Evolutionary conservation across 2,329 filamentous ascomycete species (phyloP).

Genomic region (Aspergillus sp.): DNA sequence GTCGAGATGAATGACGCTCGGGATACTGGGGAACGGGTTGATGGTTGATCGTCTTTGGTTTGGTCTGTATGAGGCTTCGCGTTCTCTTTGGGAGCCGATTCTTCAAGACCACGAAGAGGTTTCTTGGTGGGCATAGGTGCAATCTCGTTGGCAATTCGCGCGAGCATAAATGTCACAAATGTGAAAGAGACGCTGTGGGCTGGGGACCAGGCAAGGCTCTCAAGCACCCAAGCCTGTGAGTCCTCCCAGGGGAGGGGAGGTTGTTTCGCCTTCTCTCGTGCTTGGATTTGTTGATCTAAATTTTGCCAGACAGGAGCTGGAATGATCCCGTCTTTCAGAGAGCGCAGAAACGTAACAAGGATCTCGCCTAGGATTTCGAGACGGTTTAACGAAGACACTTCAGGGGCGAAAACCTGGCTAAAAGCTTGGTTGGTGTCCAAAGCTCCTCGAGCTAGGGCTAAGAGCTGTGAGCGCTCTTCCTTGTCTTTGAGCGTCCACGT

Average conservation of each 20-base stretch:
- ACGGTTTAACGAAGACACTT: slow-evolving; percentile 64
- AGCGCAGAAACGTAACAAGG: slow-evolving; percentile 71
- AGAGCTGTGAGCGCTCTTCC: slow-evolving; percentile 43
- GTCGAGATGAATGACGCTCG: slow-evolving; percentile 29
- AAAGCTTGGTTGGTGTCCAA: slow-evolving; percentile 71
- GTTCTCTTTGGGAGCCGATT: not conserved
- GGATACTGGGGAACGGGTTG: slow-evolving; percentile 20
- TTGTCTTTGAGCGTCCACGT: slow-evolving; percentile 47
- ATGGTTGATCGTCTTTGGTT: slow-evolving; percentile 6
- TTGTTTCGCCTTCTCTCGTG: slow-evolving; percentile 52
- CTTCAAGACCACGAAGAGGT: slow-evolving; percentile 8
- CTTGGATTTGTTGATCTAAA: slow-evolving; percentile 60
- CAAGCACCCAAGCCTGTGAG: slow-evolving; percentile 64
- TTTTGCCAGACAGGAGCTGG: slow-evolving; percentile 68
- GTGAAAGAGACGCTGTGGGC: slow-evolving; percentile 88
- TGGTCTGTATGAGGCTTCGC: slow-evolving; percentile 4
- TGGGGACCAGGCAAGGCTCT: slow-evolving; percentile 69
- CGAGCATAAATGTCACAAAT: slow-evolving; percentile 77
- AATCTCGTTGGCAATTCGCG: slow-evolving; percentile 57
- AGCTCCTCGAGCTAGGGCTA: slow-evolving; percentile 57
- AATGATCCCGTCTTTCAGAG: slow-evolving; percentile 77
- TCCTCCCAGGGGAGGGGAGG: slow-evolving; percentile 52
- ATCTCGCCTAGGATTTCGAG: slow-evolving; percentile 73
- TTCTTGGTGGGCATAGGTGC: slow-evolving; percentile 38
- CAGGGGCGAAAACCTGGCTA: slow-evolving; percentile 59